Percentiles rank a stretch among this genome's conserved stretches.
Evolutionary conservation across 2,329 filamentous ascomycete species (phyloP).

Genomic region (Neonectria ditissima): DNA sequence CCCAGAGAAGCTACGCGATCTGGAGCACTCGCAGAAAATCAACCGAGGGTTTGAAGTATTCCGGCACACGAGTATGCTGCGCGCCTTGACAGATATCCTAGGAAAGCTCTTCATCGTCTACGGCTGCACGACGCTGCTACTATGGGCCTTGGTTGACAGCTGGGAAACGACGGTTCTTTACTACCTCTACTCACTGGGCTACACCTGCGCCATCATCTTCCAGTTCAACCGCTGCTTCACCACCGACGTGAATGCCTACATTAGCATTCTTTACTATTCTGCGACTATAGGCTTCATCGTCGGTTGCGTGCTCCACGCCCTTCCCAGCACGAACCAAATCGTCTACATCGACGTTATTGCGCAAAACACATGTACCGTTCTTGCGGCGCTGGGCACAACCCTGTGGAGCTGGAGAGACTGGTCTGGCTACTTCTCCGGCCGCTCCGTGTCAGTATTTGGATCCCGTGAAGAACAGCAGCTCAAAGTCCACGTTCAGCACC

Average conservation of each 20-base stretch:
- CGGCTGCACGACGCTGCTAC: constrained; percentile 22
- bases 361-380: constrained; percentile 23
- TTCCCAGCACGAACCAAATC: constrained; percentile 19
- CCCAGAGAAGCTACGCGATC: constrained; percentile 19
- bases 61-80: constrained; percentile 27
- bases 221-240: constrained; percentile 34
- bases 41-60: constrained; percentile 15
- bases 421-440: background rate
- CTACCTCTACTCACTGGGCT: constrained; percentile 26
- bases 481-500: constrained; percentile 2
- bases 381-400: constrained; percentile 26
- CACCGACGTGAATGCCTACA: constrained; percentile 19
- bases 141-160: constrained; percentile 23
- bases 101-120: constrained; percentile 26
- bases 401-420: constrained; percentile 27
- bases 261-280: constrained; percentile 24
- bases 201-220: constrained; percentile 26
- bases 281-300: constrained; percentile 25
- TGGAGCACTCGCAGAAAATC: constrained; percentile 20
- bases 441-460: background rate
- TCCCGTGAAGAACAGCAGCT: background rate
- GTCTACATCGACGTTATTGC: constrained; percentile 27
- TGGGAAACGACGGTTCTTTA: constrained; percentile 27
- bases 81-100: constrained; percentile 20
- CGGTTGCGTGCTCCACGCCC: constrained; percentile 24